These are phyloP conservation scores for Dendrobium chrysotoxum DNA, from an alignment of 106 monocot genomes.

Conservation along the genomic window DNA sequence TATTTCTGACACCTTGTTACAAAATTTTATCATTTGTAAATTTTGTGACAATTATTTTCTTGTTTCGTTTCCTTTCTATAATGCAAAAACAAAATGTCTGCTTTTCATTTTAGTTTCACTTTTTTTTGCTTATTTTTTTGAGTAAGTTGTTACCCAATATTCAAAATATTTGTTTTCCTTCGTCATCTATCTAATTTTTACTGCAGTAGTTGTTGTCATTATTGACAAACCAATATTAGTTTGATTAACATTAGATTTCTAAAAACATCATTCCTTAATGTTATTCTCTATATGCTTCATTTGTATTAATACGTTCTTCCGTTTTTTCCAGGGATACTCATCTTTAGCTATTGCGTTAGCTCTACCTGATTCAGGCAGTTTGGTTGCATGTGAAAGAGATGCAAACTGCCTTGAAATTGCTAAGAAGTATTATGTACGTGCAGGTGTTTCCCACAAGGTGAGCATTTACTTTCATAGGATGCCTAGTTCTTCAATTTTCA, in stretches of 20 bases:
- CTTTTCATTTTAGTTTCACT: background rate
- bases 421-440: slow-evolving; percentile 73
- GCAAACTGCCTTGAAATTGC: slow-evolving; percentile 75
- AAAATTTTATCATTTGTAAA: background rate
- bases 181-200: background rate
- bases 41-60: background rate
- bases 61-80: background rate
- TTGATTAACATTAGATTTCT: background rate
- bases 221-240: background rate
- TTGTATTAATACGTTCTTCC: background rate
- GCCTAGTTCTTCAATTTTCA: background rate
- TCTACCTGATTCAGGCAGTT: slow-evolving; percentile 67
- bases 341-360: slow-evolving; percentile 85
- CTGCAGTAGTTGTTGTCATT: background rate
- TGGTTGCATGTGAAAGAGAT: slow-evolving; percentile 98
- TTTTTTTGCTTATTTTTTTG: background rate
- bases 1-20: background rate
- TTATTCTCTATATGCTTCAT: background rate
- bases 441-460: slow-evolving; percentile 94
- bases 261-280: background rate
- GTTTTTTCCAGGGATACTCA: slow-evolving; percentile 69
- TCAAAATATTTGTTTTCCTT: background rate
- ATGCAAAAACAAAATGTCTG: background rate
- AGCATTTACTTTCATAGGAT: background rate
- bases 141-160: background rate